These are phyloP conservation scores for Metarhizium rileyi DNA, from an alignment of 2,329 filamentous ascomycete species.

Conservation along the genomic window DNA sequence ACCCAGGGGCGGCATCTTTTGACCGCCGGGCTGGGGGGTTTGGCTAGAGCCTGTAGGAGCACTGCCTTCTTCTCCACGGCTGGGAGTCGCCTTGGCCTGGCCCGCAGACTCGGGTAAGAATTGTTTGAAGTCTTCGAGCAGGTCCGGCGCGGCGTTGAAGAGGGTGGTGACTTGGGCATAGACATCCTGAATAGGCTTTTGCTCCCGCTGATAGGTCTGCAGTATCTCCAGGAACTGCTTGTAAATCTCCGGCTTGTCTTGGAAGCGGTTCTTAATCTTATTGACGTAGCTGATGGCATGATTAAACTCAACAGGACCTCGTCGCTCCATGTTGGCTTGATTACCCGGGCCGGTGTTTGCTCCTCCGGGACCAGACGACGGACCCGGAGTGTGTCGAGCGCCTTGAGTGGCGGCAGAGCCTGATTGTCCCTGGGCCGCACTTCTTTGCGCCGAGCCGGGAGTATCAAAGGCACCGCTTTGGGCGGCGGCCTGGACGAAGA, in stretches of 20 bases:
- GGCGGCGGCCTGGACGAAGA: conserved; percentile 35
- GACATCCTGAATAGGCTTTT: conserved; percentile 96
- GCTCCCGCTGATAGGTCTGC: conserved; percentile 95
- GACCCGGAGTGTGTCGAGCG: conserved; percentile 48
- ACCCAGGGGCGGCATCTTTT: conserved; percentile 87
- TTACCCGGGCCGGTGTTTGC: conserved; percentile 52
- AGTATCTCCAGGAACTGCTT: conserved; percentile 98
- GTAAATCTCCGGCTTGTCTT: conserved; percentile 94
- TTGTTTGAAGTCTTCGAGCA: conserved; percentile 97
- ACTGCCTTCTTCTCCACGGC: conserved; percentile 50
- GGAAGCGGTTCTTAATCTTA: conserved; percentile 99
- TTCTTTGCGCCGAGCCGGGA: conserved; percentile 21
- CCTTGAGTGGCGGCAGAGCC: conserved; percentile 40
- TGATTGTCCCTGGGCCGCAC: conserved; percentile 20
- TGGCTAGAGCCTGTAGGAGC: conserved; percentile 34
- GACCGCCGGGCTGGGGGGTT: conserved; percentile 47
- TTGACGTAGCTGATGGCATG: conserved; percentile 99
- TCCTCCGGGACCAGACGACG: conserved; percentile 42
- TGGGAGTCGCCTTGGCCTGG: conserved; percentile 39
- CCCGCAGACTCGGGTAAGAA: conserved; percentile 81
- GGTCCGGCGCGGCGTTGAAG: conserved; percentile 86
- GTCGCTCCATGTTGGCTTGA: conserved; percentile 64
- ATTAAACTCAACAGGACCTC: conserved; percentile 95
- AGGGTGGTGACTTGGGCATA: conserved; percentile 93
- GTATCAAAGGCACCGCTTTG: conserved; percentile 26